phyloP scores from a whole-genome alignment of 2,329 filamentous ascomycete genomes.

The Cordyceps militaris region DNA sequence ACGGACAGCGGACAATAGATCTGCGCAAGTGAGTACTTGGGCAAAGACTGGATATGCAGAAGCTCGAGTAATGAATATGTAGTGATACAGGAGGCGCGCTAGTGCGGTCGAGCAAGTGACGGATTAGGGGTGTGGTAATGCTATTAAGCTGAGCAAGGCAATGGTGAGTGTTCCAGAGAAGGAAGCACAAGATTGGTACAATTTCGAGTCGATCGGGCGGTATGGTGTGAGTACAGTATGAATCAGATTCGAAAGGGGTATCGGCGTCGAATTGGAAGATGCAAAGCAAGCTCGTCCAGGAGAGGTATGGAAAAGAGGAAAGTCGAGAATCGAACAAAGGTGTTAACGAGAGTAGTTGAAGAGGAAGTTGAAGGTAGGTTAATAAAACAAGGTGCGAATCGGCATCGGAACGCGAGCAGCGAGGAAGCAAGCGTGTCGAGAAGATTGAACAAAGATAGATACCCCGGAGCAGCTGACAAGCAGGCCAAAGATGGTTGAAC shows the following conservation, averaged over 20 bases:
- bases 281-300: slow-evolving; percentile 7
- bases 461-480: neutral
- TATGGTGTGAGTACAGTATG: neutral
- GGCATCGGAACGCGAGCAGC: neutral
- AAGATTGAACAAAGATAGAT: neutral
- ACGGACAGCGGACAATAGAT: slow-evolving; percentile 24
- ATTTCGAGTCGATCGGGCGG: slow-evolving; percentile 2
- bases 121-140: neutral
- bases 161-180: neutral
- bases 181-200: neutral
- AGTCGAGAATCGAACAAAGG: slow-evolving; percentile 5
- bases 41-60: neutral
- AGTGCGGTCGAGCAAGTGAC: neutral
- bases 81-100: neutral
- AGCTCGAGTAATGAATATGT: neutral
- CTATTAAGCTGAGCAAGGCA: neutral
- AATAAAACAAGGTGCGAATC: slow-evolving; percentile 5
- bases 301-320: neutral
- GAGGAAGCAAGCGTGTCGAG: slow-evolving; percentile 1
- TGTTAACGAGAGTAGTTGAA: slow-evolving; percentile 12
- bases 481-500: neutral
- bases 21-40: slow-evolving; percentile 4
- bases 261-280: slow-evolving; percentile 6
- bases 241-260: slow-evolving; percentile 10
- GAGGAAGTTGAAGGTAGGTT: neutral